Percentiles rank a stretch among this genome's conserved stretches.
phyloP scores from a whole-genome alignment of 108 stramenopile genomes.

The Cyclotella choctawhatcheeana region DNA sequence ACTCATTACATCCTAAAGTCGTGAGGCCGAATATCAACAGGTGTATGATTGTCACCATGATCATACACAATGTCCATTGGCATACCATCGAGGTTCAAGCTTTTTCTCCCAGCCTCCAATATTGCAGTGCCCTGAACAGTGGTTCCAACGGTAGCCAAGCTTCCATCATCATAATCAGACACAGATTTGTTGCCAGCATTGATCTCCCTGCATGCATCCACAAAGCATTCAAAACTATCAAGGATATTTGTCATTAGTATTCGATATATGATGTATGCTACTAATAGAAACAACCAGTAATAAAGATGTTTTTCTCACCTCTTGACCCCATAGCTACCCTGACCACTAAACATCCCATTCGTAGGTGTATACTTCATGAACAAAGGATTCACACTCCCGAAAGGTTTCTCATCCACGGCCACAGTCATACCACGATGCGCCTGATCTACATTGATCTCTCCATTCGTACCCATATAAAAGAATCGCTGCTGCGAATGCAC shows the following conservation, averaged over 20 bases:
- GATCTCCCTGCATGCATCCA: conserved; percentile 66
- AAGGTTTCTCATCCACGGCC: conserved; percentile 84
- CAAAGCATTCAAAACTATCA: conserved; percentile 93
- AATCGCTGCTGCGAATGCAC: conserved; percentile 99
- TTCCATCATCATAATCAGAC: conserved; percentile 87
- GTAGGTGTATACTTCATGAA: conserved; percentile 99
- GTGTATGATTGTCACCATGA: conserved; percentile 54
- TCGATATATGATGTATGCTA: too few species aligned
- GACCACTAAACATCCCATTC: conserved; percentile 94
- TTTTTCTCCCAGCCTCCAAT: conserved; percentile 94
- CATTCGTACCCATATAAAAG: conserved; percentile 97
- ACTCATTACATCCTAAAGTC: conserved; percentile 34
- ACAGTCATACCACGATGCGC: conserved; percentile 98
- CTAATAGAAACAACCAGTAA: too few species aligned
- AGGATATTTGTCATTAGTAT: too few species aligned
- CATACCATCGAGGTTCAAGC: conserved; percentile 84
- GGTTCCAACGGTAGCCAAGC: conserved; percentile 91
- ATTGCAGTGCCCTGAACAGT: conserved; percentile 98
- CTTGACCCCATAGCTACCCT: conserved; percentile 95
- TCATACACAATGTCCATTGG: conserved; percentile 93
- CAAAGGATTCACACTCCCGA: conserved; percentile 95
- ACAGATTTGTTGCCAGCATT: conserved; percentile 67
- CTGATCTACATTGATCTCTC: conserved; percentile 98
- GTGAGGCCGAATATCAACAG: conserved; percentile 70
- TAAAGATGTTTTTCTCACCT: too few species aligned